Evolutionary conservation across 805 yeast species (phyloP).

Genomic region (Yarrowia keelungensis): DNA sequence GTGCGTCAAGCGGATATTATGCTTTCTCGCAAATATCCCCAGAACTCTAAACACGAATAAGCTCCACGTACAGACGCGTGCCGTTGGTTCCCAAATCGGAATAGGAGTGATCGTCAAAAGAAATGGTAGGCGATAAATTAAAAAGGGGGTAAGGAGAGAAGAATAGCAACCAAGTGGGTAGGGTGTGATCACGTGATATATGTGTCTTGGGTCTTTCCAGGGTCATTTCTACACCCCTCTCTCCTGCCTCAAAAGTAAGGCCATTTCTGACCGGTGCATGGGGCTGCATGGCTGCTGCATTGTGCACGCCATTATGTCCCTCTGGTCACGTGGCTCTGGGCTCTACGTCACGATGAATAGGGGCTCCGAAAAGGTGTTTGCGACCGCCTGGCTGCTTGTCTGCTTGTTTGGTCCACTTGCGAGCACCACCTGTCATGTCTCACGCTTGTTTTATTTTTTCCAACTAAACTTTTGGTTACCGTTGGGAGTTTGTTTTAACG

Average conservation of each 20-base stretch:
- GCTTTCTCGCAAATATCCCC: constrained; percentile 1
- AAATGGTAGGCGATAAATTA: no score
- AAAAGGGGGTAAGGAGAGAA: no score
- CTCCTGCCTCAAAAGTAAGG: constrained; percentile 7
- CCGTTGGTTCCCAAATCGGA: constrained; percentile 23
- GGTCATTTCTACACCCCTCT: no score
- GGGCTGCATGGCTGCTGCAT: constrained; percentile 12
- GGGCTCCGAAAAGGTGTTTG: no score
- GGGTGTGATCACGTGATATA: neutral
- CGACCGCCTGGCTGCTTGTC: no score
- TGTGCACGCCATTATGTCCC: neutral
- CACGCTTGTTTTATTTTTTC: neutral
- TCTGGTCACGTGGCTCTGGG: neutral
- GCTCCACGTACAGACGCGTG: constrained; percentile 6
- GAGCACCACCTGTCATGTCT: neutral
- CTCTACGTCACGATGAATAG: no score
- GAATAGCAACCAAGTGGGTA: no score
- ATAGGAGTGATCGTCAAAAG: constrained; percentile 7
- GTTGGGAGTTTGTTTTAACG: constrained; percentile 23
- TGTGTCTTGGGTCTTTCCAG: neutral
- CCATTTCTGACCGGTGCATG: constrained; percentile 9
- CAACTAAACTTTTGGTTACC: constrained; percentile 12
- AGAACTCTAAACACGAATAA: constrained; percentile 1
- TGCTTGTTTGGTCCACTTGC: neutral
- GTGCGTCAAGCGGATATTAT: neutral